These are phyloP conservation scores for Xylaria sp. DNA, from an alignment of 2,329 filamentous ascomycete species.

Conservation along the genomic window DNA sequence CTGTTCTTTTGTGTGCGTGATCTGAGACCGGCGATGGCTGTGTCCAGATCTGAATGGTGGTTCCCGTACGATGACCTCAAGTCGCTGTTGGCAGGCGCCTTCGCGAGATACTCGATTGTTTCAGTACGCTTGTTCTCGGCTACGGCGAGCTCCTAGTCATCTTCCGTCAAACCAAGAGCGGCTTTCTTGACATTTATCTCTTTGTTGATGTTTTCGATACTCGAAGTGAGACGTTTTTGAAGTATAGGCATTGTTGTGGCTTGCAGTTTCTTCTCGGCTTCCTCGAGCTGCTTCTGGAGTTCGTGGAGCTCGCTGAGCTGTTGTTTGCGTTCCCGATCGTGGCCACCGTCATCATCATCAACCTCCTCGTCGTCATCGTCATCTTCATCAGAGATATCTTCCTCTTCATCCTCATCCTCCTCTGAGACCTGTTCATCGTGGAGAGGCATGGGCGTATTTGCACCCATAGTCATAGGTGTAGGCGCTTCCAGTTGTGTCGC, in stretches of 20 bases:
- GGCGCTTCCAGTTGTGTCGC: constrained; percentile 56
- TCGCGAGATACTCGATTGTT: constrained; percentile 1
- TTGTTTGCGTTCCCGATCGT: constrained; percentile 65
- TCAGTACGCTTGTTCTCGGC: constrained; percentile 20
- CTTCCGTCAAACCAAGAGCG: constrained; percentile 48
- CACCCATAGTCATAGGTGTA: constrained; percentile 59
- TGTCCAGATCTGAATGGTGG: constrained; percentile 5
- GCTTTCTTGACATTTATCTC: constrained; percentile 53
- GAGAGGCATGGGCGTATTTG: constrained; percentile 57
- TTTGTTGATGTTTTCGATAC: constrained; percentile 59
- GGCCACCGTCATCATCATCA: constrained; percentile 64
- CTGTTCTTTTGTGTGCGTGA: neutral
- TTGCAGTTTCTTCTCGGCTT: constrained; percentile 58
- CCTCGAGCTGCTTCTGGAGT: constrained; percentile 56
- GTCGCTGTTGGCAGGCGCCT: neutral
- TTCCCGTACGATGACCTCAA: neutral
- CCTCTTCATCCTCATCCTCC: constrained; percentile 56
- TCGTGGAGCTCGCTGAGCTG: constrained; percentile 65
- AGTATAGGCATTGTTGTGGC: constrained; percentile 61
- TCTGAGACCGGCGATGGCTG: neutral
- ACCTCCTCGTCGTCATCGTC: constrained; percentile 65
- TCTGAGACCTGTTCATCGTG: constrained; percentile 59
- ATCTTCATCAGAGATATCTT: constrained; percentile 60
- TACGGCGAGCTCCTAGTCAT: constrained; percentile 43
- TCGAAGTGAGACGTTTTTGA: constrained; percentile 60